Evolutionary conservation across 2,329 filamentous ascomycete species (phyloP), one percentile per base, ranked within the genome.

Genomic region (Setomelanomma holmii): DNA sequence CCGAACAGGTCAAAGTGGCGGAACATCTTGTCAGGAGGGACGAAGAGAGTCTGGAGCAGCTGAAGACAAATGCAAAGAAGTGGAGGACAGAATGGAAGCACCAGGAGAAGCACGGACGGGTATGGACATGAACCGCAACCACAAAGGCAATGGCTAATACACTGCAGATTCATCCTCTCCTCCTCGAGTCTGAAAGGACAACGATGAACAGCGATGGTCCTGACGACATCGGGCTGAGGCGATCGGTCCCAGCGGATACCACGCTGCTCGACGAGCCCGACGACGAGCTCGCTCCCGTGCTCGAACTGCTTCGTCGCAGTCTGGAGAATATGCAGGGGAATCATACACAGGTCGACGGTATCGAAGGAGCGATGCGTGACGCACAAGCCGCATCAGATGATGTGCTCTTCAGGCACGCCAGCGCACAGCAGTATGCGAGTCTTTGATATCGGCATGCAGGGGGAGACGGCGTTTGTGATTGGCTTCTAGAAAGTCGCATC

Each of bases 1-100:
- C 76, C 47, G 76, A 79, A 22, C 87, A 89, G 70, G 82, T 83
- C 59, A 79, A 78, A 53, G 79, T 79, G 60, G 81, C 87, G 49
- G 81, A 87, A 73, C 48, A 56, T 27, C 27, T 66, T 12, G 55
- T 74, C 19, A 42, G 58, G 11, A 65, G 59, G 24, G 69, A 74
- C 23, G 62, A 73, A 30, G 53, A 68, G 24, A 57, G 59, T 11
- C 40, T 73, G 23, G 62, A 66, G 23, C 49, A 61, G 48, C 61
- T 74, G 58, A 69, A 69, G 51, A 66, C 46, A 49, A 62, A 71
- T 40, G 58, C 58, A 30, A 65, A 63, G 50, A 56, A 64, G 38
- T 72, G 68, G 69, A 67, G 51, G 49, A 49, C 51, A 16, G 60
- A 64, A 40, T 72, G 68, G 69, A 72, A 67, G 54, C 60, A 62